Percentiles rank a stretch among this genome's conserved stretches.
phyloP scores from a whole-genome alignment of 2,329 filamentous ascomycete genomes.

The Phyllosticta citriasiana region DNA sequence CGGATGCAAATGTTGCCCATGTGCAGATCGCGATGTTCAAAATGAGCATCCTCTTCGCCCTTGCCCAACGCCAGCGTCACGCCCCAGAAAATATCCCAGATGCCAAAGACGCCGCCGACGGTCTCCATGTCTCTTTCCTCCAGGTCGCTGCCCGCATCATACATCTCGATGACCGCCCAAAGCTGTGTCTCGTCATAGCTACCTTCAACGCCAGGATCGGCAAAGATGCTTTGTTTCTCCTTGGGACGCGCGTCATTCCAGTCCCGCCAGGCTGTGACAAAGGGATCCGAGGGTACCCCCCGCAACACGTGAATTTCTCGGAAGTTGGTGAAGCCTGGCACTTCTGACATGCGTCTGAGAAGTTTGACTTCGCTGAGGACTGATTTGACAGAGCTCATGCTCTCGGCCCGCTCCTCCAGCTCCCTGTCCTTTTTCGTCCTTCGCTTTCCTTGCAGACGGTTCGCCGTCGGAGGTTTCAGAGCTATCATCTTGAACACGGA shows the following conservation, averaged over 20 bases:
- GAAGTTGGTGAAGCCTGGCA: constrained; percentile 55
- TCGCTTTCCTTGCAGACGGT: not conserved
- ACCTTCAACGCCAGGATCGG: constrained; percentile 44
- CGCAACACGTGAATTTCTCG: constrained; percentile 48
- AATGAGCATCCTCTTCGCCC: constrained; percentile 49
- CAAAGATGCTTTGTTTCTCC: constrained; percentile 41
- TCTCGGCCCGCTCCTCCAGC: constrained; percentile 27
- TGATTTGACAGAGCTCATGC: constrained; percentile 35
- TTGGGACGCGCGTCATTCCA: constrained; percentile 36
- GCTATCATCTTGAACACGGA: constrained; percentile 40
- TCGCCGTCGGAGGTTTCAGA: constrained; percentile 18
- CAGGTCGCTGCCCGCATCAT: constrained; percentile 52
- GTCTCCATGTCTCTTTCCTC: constrained; percentile 16
- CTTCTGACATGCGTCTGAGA: constrained; percentile 47
- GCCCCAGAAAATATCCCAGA: constrained; percentile 59
- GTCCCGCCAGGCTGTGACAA: constrained; percentile 36
- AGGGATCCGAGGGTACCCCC: constrained; percentile 43
- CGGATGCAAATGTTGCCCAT: constrained; percentile 55
- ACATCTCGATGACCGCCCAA: constrained; percentile 58
- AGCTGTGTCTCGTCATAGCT: constrained; percentile 47
- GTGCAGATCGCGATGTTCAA: constrained; percentile 59
- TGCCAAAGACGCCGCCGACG: constrained; percentile 31
- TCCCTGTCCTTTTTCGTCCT: constrained; percentile 19
- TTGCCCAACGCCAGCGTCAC: constrained; percentile 52
- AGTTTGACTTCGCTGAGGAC: constrained; percentile 40